These are phyloP conservation scores for Lepiota venenata DNA, from an alignment of 768 basidiomycete species.

Conservation along the genomic window DNA sequence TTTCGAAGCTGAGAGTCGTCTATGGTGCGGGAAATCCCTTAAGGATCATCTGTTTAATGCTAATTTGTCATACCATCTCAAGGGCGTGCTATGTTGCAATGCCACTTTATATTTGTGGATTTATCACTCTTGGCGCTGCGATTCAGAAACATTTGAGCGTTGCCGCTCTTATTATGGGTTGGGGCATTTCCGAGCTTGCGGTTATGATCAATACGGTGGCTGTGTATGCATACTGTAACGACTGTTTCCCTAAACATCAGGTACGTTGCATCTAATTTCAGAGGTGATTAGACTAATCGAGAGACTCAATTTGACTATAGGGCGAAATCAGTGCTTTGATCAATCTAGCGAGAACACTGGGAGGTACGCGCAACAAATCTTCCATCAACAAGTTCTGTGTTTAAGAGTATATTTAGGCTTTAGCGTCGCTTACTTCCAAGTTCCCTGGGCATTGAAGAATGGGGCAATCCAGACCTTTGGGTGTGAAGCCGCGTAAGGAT, in stretches of 20 bases:
- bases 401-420: constrained; percentile 27
- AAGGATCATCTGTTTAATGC: too few relatives aligned
- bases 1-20: constrained; percentile 41
- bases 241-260: constrained; percentile 28
- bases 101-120: constrained; percentile 52
- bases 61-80: background rate
- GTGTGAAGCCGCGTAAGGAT: constrained; percentile 46
- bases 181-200: constrained; percentile 50
- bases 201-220: constrained; percentile 53
- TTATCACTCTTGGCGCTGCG: constrained; percentile 46
- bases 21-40: constrained; percentile 34
- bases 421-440: constrained; percentile 56
- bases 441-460: constrained; percentile 48
- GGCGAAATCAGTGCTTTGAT: constrained; percentile 57
- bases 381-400: background rate
- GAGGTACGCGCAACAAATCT: constrained; percentile 24
- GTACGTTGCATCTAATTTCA: background rate
- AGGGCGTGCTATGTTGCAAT: constrained; percentile 54
- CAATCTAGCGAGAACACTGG: constrained; percentile 49
- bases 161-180: constrained; percentile 53
- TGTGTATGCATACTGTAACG: constrained; percentile 35
- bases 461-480: constrained; percentile 56
- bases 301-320: constrained; percentile 15
- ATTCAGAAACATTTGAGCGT: constrained; percentile 44
- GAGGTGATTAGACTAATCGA: constrained; percentile 11